These are phyloP conservation scores for Taxillus chinensis DNA, from an alignment of 164 flowering plant genomes.

Conservation along the genomic window DNA sequence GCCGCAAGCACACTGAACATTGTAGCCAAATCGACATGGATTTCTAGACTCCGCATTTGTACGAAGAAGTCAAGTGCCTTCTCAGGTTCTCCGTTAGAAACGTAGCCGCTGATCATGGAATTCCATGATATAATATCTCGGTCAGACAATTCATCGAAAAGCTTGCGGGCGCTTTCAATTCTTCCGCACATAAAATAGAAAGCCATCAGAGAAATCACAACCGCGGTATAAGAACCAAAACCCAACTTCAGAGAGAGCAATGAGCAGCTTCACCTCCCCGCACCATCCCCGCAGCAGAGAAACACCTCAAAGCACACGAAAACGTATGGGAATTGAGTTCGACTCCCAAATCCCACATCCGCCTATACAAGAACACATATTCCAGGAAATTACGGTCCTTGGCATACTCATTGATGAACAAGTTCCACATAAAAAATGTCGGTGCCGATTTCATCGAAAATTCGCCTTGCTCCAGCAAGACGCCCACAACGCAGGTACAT, in stretches of 20 bases:
- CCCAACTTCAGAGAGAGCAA: constrained; percentile 34
- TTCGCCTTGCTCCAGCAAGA: constrained; percentile 36
- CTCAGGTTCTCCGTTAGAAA: constrained; percentile 11
- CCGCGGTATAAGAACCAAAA: constrained; percentile 28
- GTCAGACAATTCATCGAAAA: constrained; percentile 52
- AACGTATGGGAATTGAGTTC: constrained; percentile 34
- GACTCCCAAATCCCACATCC: constrained; percentile 33
- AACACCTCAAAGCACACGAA: constrained; percentile 45
- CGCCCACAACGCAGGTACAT: constrained; percentile 63
- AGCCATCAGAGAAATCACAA: constrained; percentile 45
- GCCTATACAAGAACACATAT: constrained; percentile 25
- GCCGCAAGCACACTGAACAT: constrained; percentile 40
- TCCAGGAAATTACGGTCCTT: constrained; percentile 35
- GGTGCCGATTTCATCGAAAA: constrained; percentile 35
- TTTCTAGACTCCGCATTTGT: constrained; percentile 29
- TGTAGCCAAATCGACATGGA: constrained; percentile 37
- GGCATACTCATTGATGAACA: constrained; percentile 43
- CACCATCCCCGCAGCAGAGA: constrained; percentile 25
- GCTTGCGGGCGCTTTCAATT: constrained; percentile 25
- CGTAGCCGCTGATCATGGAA: constrained; percentile 45
- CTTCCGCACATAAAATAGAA: constrained; percentile 36
- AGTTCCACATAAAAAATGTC: constrained; percentile 55
- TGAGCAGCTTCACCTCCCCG: constrained; percentile 36
- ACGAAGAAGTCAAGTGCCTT: constrained; percentile 23
- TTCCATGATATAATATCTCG: constrained; percentile 66